These are phyloP conservation scores for Lichtheimia ramosa DNA, from an alignment of 371 early-diverging fungal species.

Conservation along the genomic window DNA sequence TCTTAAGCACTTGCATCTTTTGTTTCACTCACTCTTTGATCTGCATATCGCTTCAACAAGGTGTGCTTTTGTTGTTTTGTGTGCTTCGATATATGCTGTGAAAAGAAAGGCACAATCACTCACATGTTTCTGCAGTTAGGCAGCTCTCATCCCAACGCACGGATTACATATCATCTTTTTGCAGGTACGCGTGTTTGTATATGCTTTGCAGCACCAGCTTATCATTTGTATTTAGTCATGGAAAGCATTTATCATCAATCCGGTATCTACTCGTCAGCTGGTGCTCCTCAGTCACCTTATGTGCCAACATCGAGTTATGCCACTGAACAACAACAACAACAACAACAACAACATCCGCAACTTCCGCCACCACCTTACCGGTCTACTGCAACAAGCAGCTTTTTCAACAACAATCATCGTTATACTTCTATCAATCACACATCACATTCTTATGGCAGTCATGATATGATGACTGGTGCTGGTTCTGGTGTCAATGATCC, in stretches of 20 bases:
- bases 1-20: too few relatives aligned
- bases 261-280: conserved; percentile 28
- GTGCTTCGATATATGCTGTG: conserved; percentile 7
- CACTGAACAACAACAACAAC: conserved; percentile 10
- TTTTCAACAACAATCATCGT: conserved; percentile 9
- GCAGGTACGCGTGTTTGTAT: too few relatives aligned
- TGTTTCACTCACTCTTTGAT: not conserved
- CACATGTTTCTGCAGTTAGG: not conserved
- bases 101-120: not conserved
- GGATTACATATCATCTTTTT: conserved; percentile 1
- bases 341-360: conserved; percentile 10
- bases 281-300: conserved; percentile 21
- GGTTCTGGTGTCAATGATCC: conserved; percentile 1
- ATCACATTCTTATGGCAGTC: conserved; percentile 1
- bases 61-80: not conserved
- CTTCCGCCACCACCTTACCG: conserved; percentile 26
- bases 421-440: conserved; percentile 3
- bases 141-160: not conserved
- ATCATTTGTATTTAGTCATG: conserved; percentile 14
- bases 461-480: not conserved
- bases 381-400: conserved; percentile 16
- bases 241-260: conserved; percentile 40
- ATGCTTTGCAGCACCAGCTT: too few relatives aligned
- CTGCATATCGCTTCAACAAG: not conserved
- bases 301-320: conserved; percentile 9